These are phyloP conservation scores for Calonectria pauciramosa DNA, from an alignment of 2,329 filamentous ascomycete species.

Conservation along the genomic window DNA sequence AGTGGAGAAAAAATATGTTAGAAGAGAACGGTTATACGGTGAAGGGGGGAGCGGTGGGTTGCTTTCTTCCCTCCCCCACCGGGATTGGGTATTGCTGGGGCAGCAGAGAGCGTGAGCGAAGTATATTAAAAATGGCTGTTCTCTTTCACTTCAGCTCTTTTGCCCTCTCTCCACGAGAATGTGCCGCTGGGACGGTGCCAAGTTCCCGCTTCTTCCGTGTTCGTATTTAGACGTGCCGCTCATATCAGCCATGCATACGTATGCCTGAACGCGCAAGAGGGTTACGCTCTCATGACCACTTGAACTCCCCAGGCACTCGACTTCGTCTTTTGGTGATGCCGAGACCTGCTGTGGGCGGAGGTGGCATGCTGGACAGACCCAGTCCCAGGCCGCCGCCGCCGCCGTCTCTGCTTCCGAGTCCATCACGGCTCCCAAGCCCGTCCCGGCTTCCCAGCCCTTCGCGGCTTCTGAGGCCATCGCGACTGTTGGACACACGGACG, in stretches of 20 bases:
- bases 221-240: background rate
- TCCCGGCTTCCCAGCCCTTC: constrained; percentile 42
- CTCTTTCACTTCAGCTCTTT: background rate
- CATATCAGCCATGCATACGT: background rate
- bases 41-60: background rate
- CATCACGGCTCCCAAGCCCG: constrained; percentile 24
- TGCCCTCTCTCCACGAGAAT: background rate
- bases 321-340: constrained; percentile 43
- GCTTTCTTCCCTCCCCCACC: background rate
- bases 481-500: constrained; percentile 42
- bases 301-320: constrained; percentile 44
- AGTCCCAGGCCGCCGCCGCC: constrained; percentile 23
- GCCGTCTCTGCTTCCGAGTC: constrained; percentile 39
- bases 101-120: background rate
- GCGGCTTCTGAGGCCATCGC: constrained; percentile 26
- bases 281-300: constrained; percentile 40
- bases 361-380: constrained; percentile 29
- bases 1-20: background rate
- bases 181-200: background rate
- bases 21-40: background rate
- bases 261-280: background rate
- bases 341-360: constrained; percentile 21
- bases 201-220: background rate
- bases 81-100: background rate
- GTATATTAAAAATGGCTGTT: background rate